Percentiles rank a stretch among this genome's conserved stretches.
Evolutionary conservation across 2,329 filamentous ascomycete genomes (phyloP).

Genomic region (Penicillium sp.): DNA sequence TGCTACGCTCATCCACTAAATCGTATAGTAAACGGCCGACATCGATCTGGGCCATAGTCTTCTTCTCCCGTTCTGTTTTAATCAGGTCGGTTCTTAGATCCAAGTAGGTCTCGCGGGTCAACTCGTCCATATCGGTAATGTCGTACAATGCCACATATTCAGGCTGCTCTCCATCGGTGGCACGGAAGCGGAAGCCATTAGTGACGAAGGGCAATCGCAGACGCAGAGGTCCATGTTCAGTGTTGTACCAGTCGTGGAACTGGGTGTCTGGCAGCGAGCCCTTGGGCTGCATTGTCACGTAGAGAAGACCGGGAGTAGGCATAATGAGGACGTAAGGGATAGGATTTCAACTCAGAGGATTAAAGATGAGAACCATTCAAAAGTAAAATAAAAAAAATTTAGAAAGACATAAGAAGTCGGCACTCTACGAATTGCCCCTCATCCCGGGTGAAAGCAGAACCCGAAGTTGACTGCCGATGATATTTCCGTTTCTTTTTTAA

Average conservation of each 20-base stretch:
- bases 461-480: conserved; percentile 29
- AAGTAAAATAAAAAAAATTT: neutral
- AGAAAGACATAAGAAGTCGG: neutral
- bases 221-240: conserved; percentile 81
- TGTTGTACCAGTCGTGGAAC: conserved; percentile 94
- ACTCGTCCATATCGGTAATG: conserved; percentile 69
- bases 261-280: conserved; percentile 63
- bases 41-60: conserved; percentile 64
- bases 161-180: conserved; percentile 62
- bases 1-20: conserved; percentile 57
- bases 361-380: neutral
- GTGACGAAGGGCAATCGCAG: conserved; percentile 71
- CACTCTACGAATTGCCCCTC: conserved; percentile 17
- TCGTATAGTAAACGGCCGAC: conserved; percentile 73
- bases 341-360: neutral
- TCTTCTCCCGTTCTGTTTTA: conserved; percentile 60
- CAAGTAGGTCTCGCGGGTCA: conserved; percentile 67
- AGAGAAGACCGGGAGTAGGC: conserved; percentile 67
- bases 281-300: conserved; percentile 82
- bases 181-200: conserved; percentile 78
- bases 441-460: conserved; percentile 24
- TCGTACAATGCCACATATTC: conserved; percentile 81
- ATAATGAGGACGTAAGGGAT: conserved; percentile 19
- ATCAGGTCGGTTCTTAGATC: conserved; percentile 47
- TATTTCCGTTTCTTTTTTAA: neutral